Conservation (phyloP, 1,139 yeast genomes). For the Candida anutae region DNA sequence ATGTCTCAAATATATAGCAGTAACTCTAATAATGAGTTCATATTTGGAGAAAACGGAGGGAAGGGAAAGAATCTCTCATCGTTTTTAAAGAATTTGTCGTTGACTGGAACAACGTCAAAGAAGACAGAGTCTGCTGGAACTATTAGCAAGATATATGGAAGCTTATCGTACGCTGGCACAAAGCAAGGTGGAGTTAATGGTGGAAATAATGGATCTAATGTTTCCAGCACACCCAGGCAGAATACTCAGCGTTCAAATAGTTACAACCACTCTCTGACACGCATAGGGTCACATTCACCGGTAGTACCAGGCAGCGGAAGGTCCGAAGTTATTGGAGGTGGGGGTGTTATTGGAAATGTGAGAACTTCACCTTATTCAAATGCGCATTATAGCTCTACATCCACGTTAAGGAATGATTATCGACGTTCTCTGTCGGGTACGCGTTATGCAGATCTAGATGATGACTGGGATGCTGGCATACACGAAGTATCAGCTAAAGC, state of each 20-base stretch:
- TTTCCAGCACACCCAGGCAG: slow-evolving; percentile 10
- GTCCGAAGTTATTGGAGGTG: background rate
- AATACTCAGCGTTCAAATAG: slow-evolving; percentile 13
- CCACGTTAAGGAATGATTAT: background rate
- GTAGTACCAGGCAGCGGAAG: background rate
- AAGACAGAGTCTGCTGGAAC: slow-evolving; percentile 14
- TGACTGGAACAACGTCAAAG: slow-evolving; percentile 13
- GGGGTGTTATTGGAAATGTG: no score
- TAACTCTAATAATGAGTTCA: slow-evolving; percentile 46
- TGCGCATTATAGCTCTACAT: background rate
- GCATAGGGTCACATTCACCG: no score
- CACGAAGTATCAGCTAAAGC: slow-evolving; percentile 31
- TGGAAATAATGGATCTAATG: slow-evolving; percentile 12
- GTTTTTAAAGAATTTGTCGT: slow-evolving; percentile 46
- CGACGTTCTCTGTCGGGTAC: slow-evolving; percentile 3
- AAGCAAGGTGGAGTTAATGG: background rate
- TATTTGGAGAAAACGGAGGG: slow-evolving; percentile 64
- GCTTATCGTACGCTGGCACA: slow-evolving; percentile 18
- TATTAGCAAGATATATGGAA: slow-evolving; percentile 37
- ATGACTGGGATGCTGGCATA: slow-evolving; percentile 87
- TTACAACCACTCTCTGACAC: background rate
- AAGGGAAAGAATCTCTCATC: slow-evolving; percentile 56
- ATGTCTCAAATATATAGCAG: slow-evolving; percentile 50
- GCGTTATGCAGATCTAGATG: slow-evolving; percentile 61
- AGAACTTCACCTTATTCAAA: background rate